Conservation (phyloP, 768 basidiomycete genomes). For the Leucosporidium yakuticum region DNA sequence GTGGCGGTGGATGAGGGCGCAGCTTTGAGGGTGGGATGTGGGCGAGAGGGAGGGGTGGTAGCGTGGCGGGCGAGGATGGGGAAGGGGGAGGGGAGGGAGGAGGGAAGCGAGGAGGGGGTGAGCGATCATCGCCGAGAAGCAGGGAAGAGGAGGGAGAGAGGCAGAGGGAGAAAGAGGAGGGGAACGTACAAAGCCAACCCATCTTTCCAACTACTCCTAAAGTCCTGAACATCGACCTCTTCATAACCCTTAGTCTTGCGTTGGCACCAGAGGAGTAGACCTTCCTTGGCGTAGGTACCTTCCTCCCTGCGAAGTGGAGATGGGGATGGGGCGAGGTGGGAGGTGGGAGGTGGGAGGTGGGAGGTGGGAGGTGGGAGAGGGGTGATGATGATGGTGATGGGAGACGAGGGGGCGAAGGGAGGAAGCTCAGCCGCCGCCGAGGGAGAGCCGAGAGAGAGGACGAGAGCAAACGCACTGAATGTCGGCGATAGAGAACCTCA, state of each 20-base stretch:
- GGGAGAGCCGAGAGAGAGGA: too few species aligned
- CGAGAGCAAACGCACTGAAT: slow-evolving; percentile 65
- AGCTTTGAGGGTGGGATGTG: slow-evolving; percentile 51
- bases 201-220: slow-evolving; percentile 86
- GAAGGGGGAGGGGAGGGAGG: too few species aligned
- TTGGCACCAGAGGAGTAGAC: slow-evolving; percentile 94
- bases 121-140: slow-evolving; percentile 15
- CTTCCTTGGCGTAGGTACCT: slow-evolving; percentile 97
- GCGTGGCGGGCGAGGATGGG: too few species aligned
- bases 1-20: slow-evolving; percentile 95
- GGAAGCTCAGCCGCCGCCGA: too few species aligned
- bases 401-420: too few species aligned
- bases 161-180: background rate
- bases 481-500: slow-evolving; percentile 95
- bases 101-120: background rate
- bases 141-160: slow-evolving; percentile 47
- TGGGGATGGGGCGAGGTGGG: background rate
- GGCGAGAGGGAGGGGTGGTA: too few species aligned
- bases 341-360: background rate
- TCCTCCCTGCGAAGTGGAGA: slow-evolving; percentile 63
- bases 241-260: slow-evolving; percentile 86
- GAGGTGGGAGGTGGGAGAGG: too few species aligned
- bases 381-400: too few species aligned
- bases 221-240: slow-evolving; percentile 89
- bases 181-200: slow-evolving; percentile 69